These are phyloP conservation scores for Schizothecium vesticola DNA, from an alignment of 495 filamentous ascomycete species.

Conservation along the genomic window DNA sequence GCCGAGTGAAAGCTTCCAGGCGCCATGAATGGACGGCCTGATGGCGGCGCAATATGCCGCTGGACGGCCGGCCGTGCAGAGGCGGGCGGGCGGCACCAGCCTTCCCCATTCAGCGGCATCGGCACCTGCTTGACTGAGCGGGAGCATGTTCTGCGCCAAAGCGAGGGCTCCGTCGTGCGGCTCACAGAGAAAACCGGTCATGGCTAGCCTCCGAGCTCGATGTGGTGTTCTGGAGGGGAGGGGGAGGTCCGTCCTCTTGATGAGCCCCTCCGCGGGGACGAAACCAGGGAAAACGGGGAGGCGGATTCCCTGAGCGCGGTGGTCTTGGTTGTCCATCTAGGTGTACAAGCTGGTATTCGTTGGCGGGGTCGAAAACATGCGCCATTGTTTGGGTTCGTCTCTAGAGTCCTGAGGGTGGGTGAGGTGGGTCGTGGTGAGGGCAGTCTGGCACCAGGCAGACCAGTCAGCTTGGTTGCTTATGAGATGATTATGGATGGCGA, in stretches of 20 bases:
- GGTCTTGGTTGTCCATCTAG: slow-evolving; percentile 13
- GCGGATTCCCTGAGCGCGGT: neutral
- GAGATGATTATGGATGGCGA: slow-evolving; percentile 29
- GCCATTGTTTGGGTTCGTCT: slow-evolving; percentile 8
- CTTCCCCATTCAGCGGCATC: neutral
- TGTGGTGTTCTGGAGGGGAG: neutral
- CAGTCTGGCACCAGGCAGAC: neutral
- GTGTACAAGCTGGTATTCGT: slow-evolving; percentile 12
- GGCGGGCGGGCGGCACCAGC: slow-evolving; percentile 6
- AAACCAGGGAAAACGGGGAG: neutral
- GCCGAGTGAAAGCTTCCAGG: neutral
- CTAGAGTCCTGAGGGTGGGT: neutral
- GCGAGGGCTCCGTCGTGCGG: neutral
- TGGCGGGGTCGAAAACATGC: slow-evolving; percentile 6
- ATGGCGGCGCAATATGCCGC: slow-evolving; percentile 5
- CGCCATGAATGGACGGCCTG: slow-evolving; percentile 6
- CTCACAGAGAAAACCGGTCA: neutral
- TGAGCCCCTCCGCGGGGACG: neutral
- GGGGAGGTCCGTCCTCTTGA: neutral
- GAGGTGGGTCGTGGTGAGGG: neutral
- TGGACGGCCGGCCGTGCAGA: neutral
- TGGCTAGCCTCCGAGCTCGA: neutral
- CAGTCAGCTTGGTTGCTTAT: slow-evolving; percentile 21
- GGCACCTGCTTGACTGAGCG: neutral
- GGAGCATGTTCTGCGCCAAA: neutral